Conservation (phyloP, 371 early-diverging fungal genomes). For the Capniomyces stellatus region DNA sequence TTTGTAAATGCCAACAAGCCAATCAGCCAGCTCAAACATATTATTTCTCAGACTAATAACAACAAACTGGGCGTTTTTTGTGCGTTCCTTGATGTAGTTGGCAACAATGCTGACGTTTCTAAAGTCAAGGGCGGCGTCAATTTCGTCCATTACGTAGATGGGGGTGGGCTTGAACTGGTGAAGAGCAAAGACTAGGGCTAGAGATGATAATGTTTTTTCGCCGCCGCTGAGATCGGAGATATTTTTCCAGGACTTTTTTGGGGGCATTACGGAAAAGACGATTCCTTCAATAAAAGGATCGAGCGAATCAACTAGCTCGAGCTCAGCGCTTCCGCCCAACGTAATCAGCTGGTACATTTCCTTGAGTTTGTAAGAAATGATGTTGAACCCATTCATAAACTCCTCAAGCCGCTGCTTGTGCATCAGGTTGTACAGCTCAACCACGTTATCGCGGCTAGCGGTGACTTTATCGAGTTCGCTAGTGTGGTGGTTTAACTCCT, state of each 20-base stretch:
- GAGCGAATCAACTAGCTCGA: slow-evolving; percentile 97
- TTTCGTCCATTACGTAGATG: slow-evolving; percentile 99
- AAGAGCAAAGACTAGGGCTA: slow-evolving; percentile 98
- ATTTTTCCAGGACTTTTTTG: slow-evolving; percentile 99
- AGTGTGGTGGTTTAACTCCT: slow-evolving; percentile 48
- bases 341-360: slow-evolving; percentile 99
- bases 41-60: slow-evolving; percentile 98
- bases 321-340: slow-evolving; percentile 98
- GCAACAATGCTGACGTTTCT: slow-evolving; percentile 99
- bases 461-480: slow-evolving; percentile 63
- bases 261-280: slow-evolving; percentile 98
- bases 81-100: slow-evolving; percentile 95
- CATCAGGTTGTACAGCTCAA: slow-evolving; percentile 52
- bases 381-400: slow-evolving; percentile 94
- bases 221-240: slow-evolving; percentile 98
- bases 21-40: slow-evolving; percentile 99
- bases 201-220: slow-evolving; percentile 97
- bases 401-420: slow-evolving; percentile 68
- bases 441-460: slow-evolving; percentile 45
- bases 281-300: slow-evolving; percentile 99
- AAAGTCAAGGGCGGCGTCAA: slow-evolving; percentile 99
- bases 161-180: slow-evolving; percentile 99
- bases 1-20: slow-evolving; percentile 98
- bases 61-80: slow-evolving; percentile 97
- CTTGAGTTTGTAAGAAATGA: slow-evolving; percentile 89